Evolutionary conservation across 2,329 filamentous ascomycete genomes (phyloP), one percentile per base, ranked within the genome.

Genomic region (Cladophialophora bantiana): DNA sequence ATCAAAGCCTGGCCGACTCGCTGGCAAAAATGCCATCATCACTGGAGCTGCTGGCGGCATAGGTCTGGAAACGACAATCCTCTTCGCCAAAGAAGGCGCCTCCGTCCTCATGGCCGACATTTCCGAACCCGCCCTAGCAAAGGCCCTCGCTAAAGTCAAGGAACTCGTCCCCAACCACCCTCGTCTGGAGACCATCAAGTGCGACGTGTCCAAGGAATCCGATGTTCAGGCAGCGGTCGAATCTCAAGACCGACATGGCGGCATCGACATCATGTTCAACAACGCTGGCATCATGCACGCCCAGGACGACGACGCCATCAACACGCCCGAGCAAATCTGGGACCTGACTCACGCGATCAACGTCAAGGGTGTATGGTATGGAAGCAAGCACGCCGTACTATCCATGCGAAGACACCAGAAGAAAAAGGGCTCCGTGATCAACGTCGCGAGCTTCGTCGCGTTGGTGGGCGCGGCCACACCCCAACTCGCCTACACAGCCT

Each of bases 301-400:
- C 56, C 84, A 90, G 65, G 90, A 93, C 78, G 89, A 87, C 75
- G 89, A 93, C 78, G 93, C 94, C 57, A 83, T 96, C 77, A 87
- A 90, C 77, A 97, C 93, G 1, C 89, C 92, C 59, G 93, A 97
- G 82, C 89, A 88, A 74, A 94, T 97, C 83, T 97, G 94, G 94
- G 93, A 97, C 75, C 82, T 96, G 72, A 97, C 94, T 4, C 93
- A 96, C 69, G 89, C 88, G 78, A 96, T 97, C 84, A 97, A 97
- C 80, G 94, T 97, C 79, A 97, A 97, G 86, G 94, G 94, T 52
- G 94, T 97, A n/a, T 97, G 94, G 94, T 97, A 88, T 78, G 94
- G 94, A 68, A 90, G 89, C 86, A 97, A 97, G 85, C 92, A 97
- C 78, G 93, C 94, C 6, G 89, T 97, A 34, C 83, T 94, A 59